These are phyloP conservation scores for Helicostylum pulchrum DNA, from an alignment of 192 early-diverging fungal species.

Conservation along the genomic window DNA sequence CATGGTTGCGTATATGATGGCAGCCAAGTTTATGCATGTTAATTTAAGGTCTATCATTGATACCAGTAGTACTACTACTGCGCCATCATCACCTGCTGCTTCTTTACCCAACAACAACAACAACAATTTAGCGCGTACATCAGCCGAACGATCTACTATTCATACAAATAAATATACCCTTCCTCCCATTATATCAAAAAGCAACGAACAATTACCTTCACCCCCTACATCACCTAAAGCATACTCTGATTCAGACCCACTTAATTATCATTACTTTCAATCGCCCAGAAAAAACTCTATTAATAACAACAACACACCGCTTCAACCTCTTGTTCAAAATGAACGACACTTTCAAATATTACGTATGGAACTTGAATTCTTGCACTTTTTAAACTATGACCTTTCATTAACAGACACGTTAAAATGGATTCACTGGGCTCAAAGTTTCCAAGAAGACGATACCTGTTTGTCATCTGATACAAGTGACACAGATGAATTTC, in stretches of 20 bases:
- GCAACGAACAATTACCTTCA: background rate
- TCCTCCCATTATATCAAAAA: conserved; percentile 1
- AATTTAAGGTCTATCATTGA: conserved; percentile 27
- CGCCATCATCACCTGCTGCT: background rate
- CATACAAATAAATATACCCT: background rate
- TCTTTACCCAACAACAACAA: background rate
- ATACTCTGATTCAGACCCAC: conserved; percentile 11
- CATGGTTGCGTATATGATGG: conserved; percentile 49
- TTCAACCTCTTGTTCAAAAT: too few species aligned
- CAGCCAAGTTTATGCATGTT: conserved; percentile 42
- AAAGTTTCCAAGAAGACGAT: conserved; percentile 8
- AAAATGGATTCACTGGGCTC: conserved; percentile 10
- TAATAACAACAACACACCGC: too few species aligned
- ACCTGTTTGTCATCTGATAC: too few species aligned
- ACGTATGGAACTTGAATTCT: conserved; percentile 51
- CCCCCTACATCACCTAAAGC: conserved; percentile 20
- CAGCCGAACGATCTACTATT: conserved; percentile 19
- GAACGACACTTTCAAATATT: conserved; percentile 29
- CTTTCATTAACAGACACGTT: conserved; percentile 17
- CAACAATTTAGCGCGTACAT: background rate
- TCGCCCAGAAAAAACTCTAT: background rate
- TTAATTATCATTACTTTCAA: conserved; percentile 20
- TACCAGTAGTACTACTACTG: background rate
- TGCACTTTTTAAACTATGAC: conserved; percentile 48
- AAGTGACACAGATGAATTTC: background rate